Evolutionary conservation across 805 yeast genomes (phyloP), one percentile per base, ranked within the genome.

Genomic region (Wickerhamiella shivajii): DNA sequence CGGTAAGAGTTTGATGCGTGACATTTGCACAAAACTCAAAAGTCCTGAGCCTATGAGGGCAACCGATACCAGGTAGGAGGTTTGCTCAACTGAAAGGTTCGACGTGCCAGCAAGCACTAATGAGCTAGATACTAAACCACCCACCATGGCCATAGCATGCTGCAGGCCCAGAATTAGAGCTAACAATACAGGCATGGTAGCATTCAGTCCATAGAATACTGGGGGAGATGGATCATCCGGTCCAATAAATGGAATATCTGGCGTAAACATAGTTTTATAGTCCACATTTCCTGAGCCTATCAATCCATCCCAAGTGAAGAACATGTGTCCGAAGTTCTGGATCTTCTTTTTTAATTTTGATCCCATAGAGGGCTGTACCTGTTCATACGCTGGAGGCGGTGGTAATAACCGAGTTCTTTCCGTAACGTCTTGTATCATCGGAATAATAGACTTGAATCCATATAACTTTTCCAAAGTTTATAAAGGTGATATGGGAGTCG

Each of bases 41-140:
- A 80, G 44, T 12, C 77, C 81, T 16, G 77, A 74, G 30, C 66
- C 68, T 38, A 83, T 78, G 40, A 79, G 62, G 8, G 77, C 64
- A 7, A 72, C 75, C 8, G 87, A 75, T 37, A 71, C 83, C 34
- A 75, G 58, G 47, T 71, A 76, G 41, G 78, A 75, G 28, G 66
- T 60, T 9, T 59, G 35, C 2, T 56, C 62, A 12, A 59, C 46
- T 22, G 54, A 57, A 31, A 83, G 60, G 50, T 76, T 66, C 11
- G 84, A 85, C 22, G 66, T 53, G 11, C 61, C 46, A 0, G 84
- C 59, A 31, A 81, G 76, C 43, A 81, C 61, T 36, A 83, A 56
- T 4, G 93, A 90, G 8, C 93, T 93, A 5, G 87, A 62, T 22
- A 77, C 76, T 33, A 83, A 69, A 49, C 94, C 93, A 11, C 93